phyloP scores from a whole-genome alignment of 768 basidiomycete species.

The Cyclocybe aegerita region DNA sequence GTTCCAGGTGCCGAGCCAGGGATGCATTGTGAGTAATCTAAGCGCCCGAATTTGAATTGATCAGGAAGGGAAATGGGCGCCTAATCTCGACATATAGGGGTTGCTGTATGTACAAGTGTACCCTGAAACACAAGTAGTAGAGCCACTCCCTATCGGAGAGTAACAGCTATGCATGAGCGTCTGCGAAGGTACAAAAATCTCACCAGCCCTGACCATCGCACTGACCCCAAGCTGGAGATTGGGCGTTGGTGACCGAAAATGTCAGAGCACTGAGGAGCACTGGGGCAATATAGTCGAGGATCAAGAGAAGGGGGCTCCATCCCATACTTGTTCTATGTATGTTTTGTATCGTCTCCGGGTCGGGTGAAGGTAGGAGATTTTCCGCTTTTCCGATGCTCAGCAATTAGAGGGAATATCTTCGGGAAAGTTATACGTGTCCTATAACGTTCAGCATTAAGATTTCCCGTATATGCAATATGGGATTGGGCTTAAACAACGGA shows the following conservation, averaged over 20 bases:
- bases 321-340: too few species aligned
- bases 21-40: constrained; percentile 57
- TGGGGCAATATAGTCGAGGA: constrained; percentile 9
- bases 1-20: constrained; percentile 32
- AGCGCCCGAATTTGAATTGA: neutral
- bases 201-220: constrained; percentile 44
- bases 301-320: neutral
- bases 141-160: constrained; percentile 27
- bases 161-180: neutral
- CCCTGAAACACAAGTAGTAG: constrained; percentile 42
- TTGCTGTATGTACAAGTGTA: constrained; percentile 42
- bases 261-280: constrained; percentile 13
- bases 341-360: neutral
- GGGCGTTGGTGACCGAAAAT: constrained; percentile 24
- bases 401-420: neutral
- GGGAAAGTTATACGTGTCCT: too few species aligned
- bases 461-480: too few species aligned
- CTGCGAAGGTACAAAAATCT: neutral
- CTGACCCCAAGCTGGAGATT: constrained; percentile 40
- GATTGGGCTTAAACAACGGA: too few species aligned
- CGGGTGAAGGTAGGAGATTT: neutral
- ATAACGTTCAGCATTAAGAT: too few species aligned
- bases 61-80: neutral
- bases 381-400: neutral
- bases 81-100: constrained; percentile 27